Evolutionary conservation across 2,329 filamentous ascomycete species (phyloP), one percentile per base, ranked within the genome.

Genomic region (Ceratocystis cubensis): DNA sequence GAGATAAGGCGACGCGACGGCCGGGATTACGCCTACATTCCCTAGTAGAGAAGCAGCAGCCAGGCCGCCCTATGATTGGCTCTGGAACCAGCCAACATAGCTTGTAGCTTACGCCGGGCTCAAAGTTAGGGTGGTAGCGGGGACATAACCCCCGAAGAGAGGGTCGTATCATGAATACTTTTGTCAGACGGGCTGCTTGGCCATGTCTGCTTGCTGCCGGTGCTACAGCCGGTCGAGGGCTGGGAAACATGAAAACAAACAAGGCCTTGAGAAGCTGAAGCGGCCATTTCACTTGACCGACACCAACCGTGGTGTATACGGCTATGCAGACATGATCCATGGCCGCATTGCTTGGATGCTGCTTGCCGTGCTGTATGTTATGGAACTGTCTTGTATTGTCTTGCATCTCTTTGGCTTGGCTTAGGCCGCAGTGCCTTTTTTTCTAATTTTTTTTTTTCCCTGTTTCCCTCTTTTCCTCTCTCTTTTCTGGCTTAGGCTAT

Each of bases 351-450:
- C 33, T 50, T 50, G n/a, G 46, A 50, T 22, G 46, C 22, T 50
- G 46, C 46, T 50, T 50, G 46, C 46, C 46, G 46, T 20, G 17
- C 22, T n/a, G 22, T 50, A 22, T 50, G 46, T 50, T 50, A 50
- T 50, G 46, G 46, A 50, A 22, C n/a, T 50, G 46, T 50, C 46
- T 50, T 50, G 46, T 22, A 50, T 50, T 50, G 46, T 50, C 46
- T 50, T 50, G 46, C 15, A 22, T 10, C 22, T 50, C 45, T 50
- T 48, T n/a, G 5, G 2, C 46, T 20, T 48, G 46, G 17, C 2
- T 48, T 50, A 22, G 46, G 46, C 46, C 46, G 46, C 46, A 48
- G 17, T 20, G 45, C 7, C n/a, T 20, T 48, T 48, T 17, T 17
- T 20, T n/a, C 5, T 20, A n/a, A 7, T 10, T 3, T 37, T 10